Evolutionary conservation across 2,329 filamentous ascomycete genomes (phyloP).

Genomic region (Talaromyces sp.): DNA sequence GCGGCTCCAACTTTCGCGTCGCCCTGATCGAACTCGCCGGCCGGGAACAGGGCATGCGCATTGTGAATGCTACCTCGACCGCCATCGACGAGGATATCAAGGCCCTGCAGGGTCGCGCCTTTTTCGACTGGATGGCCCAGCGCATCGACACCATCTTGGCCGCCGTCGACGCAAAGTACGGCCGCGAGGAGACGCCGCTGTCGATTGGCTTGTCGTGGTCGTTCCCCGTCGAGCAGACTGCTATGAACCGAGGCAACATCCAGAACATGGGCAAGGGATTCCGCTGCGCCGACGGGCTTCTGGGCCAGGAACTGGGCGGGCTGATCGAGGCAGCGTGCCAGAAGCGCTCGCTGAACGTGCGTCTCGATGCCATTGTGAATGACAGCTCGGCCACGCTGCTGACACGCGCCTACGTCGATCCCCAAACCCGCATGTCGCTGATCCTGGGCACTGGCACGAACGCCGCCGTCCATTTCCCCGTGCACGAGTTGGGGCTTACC

Average conservation of each 20-base stretch:
- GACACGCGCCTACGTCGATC: slow-evolving; percentile 58
- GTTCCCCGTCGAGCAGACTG: slow-evolving; percentile 63
- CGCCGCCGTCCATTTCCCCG: slow-evolving; percentile 58
- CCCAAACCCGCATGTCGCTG: slow-evolving; percentile 58
- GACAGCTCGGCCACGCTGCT: slow-evolving; percentile 60
- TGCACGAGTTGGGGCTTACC: slow-evolving; percentile 46
- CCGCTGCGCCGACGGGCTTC: slow-evolving; percentile 53
- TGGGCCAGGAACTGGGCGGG: slow-evolving; percentile 56
- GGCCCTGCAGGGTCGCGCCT: slow-evolving; percentile 50
- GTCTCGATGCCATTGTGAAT: slow-evolving; percentile 60
- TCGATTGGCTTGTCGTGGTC: slow-evolving; percentile 63
- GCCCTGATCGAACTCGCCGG: slow-evolving; percentile 56
- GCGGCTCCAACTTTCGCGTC: slow-evolving; percentile 62
- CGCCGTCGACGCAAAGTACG: slow-evolving; percentile 37
- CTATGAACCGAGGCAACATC: slow-evolving; percentile 52
- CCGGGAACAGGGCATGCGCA: slow-evolving; percentile 47
- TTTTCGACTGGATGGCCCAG: slow-evolving; percentile 65
- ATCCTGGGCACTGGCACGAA: slow-evolving; percentile 64
- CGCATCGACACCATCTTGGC: slow-evolving; percentile 53
- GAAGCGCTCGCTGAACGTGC: slow-evolving; percentile 51
- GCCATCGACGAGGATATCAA: slow-evolving; percentile 55
- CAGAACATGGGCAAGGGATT: slow-evolving; percentile 65
- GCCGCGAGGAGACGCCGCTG: slow-evolving; percentile 36
- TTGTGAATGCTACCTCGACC: slow-evolving; percentile 51
- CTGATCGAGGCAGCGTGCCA: slow-evolving; percentile 57